phyloP scores from a whole-genome alignment of 768 basidiomycete genomes.

The Podaxis sp. region DNA sequence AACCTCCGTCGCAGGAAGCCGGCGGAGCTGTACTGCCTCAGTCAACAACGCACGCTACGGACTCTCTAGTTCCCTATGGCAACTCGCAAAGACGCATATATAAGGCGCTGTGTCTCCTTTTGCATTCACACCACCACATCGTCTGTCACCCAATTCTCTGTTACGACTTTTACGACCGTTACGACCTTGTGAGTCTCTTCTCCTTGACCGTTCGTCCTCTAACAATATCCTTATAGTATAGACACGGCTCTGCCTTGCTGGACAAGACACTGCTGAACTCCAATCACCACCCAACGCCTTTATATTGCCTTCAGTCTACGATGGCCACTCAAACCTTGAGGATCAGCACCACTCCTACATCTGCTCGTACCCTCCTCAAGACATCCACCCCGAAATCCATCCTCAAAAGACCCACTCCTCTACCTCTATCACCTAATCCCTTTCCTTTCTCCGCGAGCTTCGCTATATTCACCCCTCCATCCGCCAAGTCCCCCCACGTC shows the following conservation, averaged over 20 bases:
- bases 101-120: neutral
- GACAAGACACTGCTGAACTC: slow-evolving; percentile 42
- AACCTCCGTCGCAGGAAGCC: neutral
- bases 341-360: slow-evolving; percentile 29
- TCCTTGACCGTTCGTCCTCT: neutral
- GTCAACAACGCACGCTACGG: neutral
- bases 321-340: slow-evolving; percentile 39
- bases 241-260: slow-evolving; percentile 41
- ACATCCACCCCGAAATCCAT: slow-evolving; percentile 32
- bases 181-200: slow-evolving; percentile 14
- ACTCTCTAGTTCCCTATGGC: neutral
- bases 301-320: slow-evolving; percentile 17
- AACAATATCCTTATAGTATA: neutral
- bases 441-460: slow-evolving; percentile 30
- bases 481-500: slow-evolving; percentile 47
- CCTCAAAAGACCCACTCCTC: slow-evolving; percentile 37
- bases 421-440: slow-evolving; percentile 35
- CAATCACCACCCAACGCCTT: slow-evolving; percentile 21
- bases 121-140: slow-evolving; percentile 17
- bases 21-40: neutral
- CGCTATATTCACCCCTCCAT: slow-evolving; percentile 30
- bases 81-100: neutral
- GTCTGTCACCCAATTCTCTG: slow-evolving; percentile 25
- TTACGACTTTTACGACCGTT: slow-evolving; percentile 22
- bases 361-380: slow-evolving; percentile 27